Conservation (phyloP, 306 rosid genomes). For the Biancaea sappan region DNA sequence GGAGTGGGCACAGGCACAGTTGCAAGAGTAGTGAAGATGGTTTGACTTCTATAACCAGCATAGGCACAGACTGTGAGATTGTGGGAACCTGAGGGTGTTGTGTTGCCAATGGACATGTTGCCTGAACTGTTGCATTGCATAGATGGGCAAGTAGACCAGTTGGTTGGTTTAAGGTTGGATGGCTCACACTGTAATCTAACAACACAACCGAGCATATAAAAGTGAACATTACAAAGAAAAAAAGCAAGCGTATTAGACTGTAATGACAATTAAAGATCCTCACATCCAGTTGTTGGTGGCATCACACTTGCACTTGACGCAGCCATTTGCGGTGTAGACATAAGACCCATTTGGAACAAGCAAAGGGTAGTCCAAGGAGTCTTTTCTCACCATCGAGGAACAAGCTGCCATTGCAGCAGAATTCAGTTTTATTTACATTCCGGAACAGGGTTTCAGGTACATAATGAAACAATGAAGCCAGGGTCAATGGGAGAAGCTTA, state of each 20-base stretch:
- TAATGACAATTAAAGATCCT: background rate
- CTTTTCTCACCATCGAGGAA: conserved; percentile 39
- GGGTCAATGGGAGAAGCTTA: no score
- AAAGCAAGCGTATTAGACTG: background rate
- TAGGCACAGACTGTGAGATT: conserved; percentile 44
- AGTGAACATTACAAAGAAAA: background rate
- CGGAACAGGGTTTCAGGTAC: no score
- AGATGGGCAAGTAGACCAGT: conserved; percentile 49
- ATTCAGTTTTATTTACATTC: no score
- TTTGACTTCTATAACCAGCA: conserved; percentile 40
- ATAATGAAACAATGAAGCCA: no score
- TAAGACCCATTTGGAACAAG: conserved; percentile 50
- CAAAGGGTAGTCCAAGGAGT: conserved; percentile 44
- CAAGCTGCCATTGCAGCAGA: conserved; percentile 64
- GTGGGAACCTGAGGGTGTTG: conserved; percentile 28
- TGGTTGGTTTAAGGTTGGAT: conserved; percentile 40
- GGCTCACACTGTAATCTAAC: conserved; percentile 51
- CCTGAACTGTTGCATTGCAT: conserved; percentile 35
- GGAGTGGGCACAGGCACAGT: conserved; percentile 35
- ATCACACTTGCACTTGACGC: conserved; percentile 52
- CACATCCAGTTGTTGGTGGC: conserved; percentile 45
- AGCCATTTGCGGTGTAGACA: conserved; percentile 47
- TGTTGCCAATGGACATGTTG: conserved; percentile 34
- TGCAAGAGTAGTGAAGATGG: conserved; percentile 41
- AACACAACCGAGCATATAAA: background rate